Base-by-base conservation (phyloP, 2,329 filamentous ascomycete species). In the Rhynchosporium graminicola region DNA sequence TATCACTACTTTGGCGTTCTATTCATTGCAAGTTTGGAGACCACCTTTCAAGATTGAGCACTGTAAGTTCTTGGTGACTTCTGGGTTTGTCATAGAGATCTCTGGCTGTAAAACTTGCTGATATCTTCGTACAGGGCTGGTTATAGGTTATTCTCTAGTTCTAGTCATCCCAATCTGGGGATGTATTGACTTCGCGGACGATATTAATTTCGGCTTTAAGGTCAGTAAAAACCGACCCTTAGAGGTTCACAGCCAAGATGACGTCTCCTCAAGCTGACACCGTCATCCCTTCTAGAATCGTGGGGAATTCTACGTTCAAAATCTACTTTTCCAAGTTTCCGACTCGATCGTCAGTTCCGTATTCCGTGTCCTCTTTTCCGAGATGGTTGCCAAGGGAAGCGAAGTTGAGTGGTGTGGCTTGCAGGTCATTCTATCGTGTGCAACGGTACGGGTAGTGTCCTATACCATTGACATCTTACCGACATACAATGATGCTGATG, bases 321-420 rank as follows among this genome's bases (percentile, higher is more conserved):
- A 31, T 50, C 33, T 58, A 12, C 20, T 58, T 1, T 48, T 58
- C 56, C 48, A 57, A 15, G 15, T 57, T 28, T 57, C 55, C 9
- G 28, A 38, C n/a, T 57, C 55, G 12, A 57, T 57, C 42, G 55
- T 57, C 26, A 57, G 47, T 36, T 57, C 55, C n/a, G 55, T 57
- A 20, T 57, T 57, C 8, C 55, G 55, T 9, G 55, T 57, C 33
- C 55, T 57, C 3, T 57, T 57, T 20, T 57, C 55, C 20, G 55
- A 57, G 28, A 36, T 57, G 55, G 42, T 57, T 4, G 40, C 55
- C 4, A 57, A 47, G 13, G 42, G 55, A 26, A 47, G 42, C 13
- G 55, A 57, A 36, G 43, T 57, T 8, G 55, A 57, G 42, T 57
- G 55, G 42, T 57, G 46, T 12, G 55, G 55, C 12, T 20, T 57